Percentiles rank a stretch among this genome's conserved stretches.
phyloP scores from a whole-genome alignment of 805 yeast species.

The Candida easanensis region DNA sequence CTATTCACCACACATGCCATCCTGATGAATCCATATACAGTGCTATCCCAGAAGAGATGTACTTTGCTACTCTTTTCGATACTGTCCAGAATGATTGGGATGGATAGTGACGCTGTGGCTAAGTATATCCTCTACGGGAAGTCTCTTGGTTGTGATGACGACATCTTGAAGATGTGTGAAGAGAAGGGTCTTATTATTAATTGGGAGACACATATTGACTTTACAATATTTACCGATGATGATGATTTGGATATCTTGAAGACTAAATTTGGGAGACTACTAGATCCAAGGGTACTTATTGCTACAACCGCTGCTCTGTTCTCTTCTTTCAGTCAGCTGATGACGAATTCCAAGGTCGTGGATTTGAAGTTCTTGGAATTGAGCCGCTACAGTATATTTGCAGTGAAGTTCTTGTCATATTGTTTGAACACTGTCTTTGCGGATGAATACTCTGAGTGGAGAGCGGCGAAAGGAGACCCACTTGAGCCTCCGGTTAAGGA shows the following conservation, averaged over 20 bases:
- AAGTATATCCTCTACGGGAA: conserved; percentile 7
- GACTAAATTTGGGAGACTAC: conserved; percentile 3
- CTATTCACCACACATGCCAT: too few species aligned
- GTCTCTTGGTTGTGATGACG: conserved; percentile 1
- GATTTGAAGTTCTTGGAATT: conserved; percentile 6
- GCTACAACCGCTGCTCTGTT: conserved; percentile 1
- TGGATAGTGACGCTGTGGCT: conserved; percentile 5
- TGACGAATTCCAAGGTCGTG: background rate
- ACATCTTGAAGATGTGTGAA: conserved; percentile 6
- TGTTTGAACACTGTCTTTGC: conserved; percentile 3
- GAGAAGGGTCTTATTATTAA: background rate
- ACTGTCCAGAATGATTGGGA: background rate
- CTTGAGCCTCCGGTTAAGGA: too few species aligned
- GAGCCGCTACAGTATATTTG: conserved; percentile 4
- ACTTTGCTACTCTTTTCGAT: background rate
- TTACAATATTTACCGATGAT: conserved; percentile 7
- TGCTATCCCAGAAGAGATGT: too few species aligned
- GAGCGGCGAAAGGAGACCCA: too few species aligned
- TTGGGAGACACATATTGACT: background rate
- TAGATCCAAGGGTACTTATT: conserved; percentile 5
- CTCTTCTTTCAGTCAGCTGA: background rate
- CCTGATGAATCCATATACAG: too few species aligned
- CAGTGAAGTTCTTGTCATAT: conserved; percentile 5
- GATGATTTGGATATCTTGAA: conserved; percentile 6
- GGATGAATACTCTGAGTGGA: conserved; percentile 5